phyloP scores from a whole-genome alignment of 129 eudicot genomes.

The Centella asiatica region DNA sequence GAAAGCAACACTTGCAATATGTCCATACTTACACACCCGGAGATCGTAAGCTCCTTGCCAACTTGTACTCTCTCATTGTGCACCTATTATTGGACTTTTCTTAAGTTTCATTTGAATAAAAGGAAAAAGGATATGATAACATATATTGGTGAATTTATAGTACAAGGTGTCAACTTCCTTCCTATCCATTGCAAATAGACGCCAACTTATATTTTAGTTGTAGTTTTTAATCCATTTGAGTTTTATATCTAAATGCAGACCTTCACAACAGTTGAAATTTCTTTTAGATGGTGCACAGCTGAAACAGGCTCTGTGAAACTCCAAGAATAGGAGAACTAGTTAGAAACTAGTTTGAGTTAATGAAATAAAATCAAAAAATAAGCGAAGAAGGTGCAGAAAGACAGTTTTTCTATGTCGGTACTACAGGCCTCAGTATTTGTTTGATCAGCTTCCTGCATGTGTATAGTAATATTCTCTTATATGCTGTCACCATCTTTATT shows the following conservation, averaged over 20 bases:
- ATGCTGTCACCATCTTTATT: background rate
- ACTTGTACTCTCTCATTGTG: background rate
- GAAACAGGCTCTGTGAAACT: no score
- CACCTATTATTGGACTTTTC: background rate
- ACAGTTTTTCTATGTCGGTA: background rate
- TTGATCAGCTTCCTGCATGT: background rate
- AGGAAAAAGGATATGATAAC: background rate
- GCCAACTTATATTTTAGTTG: no score
- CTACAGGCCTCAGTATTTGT: background rate
- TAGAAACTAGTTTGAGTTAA: no score
- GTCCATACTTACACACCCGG: conserved; percentile 52
- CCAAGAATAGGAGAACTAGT: no score
- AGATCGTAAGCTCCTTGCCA: conserved; percentile 32
- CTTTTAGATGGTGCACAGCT: no score
- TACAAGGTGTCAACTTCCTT: background rate
- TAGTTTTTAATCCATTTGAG: no score
- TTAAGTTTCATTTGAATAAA: background rate
- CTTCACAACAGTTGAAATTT: background rate
- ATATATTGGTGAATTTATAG: background rate
- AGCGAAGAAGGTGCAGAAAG: background rate
- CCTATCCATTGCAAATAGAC: no score
- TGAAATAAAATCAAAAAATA: background rate
- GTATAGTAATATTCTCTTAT: background rate
- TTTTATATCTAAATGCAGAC: background rate
- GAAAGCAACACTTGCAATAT: conserved; percentile 31